A percentile compares a stretch with the other conserved stretches of the same genome.
Conservation (phyloP, 1,284 basidiomycete genomes). For the Boletus hoseneyae region DNA sequence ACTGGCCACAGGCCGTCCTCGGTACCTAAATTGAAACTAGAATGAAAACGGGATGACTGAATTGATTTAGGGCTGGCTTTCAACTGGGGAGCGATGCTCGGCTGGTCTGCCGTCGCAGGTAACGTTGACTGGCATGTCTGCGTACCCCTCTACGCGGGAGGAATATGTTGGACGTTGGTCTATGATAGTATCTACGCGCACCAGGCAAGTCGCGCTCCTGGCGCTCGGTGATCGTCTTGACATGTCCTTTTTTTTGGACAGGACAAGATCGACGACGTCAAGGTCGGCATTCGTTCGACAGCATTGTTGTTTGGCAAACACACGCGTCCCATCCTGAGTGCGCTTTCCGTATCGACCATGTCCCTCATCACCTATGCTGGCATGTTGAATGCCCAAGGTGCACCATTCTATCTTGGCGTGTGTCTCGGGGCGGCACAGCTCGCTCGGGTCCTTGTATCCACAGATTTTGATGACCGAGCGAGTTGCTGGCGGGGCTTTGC, state of each 20-base stretch:
- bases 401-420: slow-evolving; percentile 80
- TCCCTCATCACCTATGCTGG: slow-evolving; percentile 79
- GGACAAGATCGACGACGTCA: slow-evolving; percentile 92
- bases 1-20: slow-evolving; percentile 95
- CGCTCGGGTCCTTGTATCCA: slow-evolving; percentile 73
- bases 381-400: slow-evolving; percentile 70
- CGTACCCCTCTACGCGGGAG: slow-evolving; percentile 87
- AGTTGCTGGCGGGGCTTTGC: slow-evolving; percentile 94
- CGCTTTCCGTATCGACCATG: slow-evolving; percentile 74
- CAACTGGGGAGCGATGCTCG: slow-evolving; percentile 96
- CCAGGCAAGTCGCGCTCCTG: slow-evolving; percentile 53
- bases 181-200: slow-evolving; percentile 99
- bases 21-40: slow-evolving; percentile 44
- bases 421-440: slow-evolving; percentile 77
- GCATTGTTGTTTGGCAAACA: slow-evolving; percentile 84
- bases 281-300: slow-evolving; percentile 90
- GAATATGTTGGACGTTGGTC: slow-evolving; percentile 90
- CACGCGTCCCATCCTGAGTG: slow-evolving; percentile 75
- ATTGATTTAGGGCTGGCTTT: slow-evolving; percentile 75
- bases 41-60: not conserved
- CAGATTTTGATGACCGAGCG: slow-evolving; percentile 74
- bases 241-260: slow-evolving; percentile 31
- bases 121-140: slow-evolving; percentile 80
- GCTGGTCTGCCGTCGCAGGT: slow-evolving; percentile 93
- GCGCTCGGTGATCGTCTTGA: not conserved